phyloP scores from a whole-genome alignment of 305 asterid genomes.

The Salvia sclarea region DNA sequence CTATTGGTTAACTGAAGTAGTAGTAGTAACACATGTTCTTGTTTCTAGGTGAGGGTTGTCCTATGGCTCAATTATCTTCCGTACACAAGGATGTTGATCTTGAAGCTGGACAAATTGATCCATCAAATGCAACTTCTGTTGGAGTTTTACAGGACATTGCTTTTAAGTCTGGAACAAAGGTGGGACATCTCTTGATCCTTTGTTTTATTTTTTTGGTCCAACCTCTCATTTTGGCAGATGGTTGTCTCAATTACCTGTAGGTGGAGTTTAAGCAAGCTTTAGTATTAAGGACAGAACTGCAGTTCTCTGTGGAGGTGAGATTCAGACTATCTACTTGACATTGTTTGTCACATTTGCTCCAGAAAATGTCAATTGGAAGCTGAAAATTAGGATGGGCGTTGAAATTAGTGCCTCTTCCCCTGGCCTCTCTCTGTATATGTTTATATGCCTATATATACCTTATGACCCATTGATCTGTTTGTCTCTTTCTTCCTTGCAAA shows the following conservation, averaged over 20 bases:
- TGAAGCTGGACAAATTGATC: slow-evolving; percentile 80
- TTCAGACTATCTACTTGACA: slow-evolving; percentile 24
- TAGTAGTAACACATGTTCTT: slow-evolving; percentile 14
- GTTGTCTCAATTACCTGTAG: slow-evolving; percentile 49
- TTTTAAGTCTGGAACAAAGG: slow-evolving; percentile 88
- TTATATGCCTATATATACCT: neutral
- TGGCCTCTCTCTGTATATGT: neutral
- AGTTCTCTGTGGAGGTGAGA: slow-evolving; percentile 76
- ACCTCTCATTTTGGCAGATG: slow-evolving; percentile 31
- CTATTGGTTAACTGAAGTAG: slow-evolving; percentile 7
- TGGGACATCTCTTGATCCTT: slow-evolving; percentile 25
- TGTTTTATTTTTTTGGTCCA: neutral
- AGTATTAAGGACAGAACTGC: slow-evolving; percentile 56
- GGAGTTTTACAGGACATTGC: slow-evolving; percentile 86
- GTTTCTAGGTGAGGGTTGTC: slow-evolving; percentile 59
- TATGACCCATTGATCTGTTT: neutral
- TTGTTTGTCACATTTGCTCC: slow-evolving; percentile 2
- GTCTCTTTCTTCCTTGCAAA: slow-evolving; percentile 16
- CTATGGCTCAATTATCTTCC: slow-evolving; percentile 52
- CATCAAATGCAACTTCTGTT: slow-evolving; percentile 50
- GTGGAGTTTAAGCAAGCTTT: slow-evolving; percentile 74
- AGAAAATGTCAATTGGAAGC: slow-evolving; percentile 16
- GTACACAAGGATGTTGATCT: slow-evolving; percentile 60
- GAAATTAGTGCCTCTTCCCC: neutral
- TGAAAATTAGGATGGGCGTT: slow-evolving; percentile 8